These are phyloP conservation scores for Vitellaria paradoxa DNA, from an alignment of 179 eudicot species.

Conservation along the genomic window DNA sequence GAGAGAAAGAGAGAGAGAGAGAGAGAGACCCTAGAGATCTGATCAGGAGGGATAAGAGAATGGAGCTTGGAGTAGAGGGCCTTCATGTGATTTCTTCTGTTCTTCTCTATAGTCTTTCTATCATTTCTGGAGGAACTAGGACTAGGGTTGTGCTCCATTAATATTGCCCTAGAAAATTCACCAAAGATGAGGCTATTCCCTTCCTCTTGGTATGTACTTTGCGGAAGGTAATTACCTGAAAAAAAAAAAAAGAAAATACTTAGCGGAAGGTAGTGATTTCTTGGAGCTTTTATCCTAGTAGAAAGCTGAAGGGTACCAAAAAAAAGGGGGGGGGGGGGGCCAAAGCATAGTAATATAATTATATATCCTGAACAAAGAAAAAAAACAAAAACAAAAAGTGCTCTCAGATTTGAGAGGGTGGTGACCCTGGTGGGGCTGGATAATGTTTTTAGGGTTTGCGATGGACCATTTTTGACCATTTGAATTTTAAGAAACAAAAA, in stretches of 20 bases:
- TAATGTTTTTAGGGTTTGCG: neutral
- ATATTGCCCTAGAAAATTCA: neutral
- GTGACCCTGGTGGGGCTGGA: neutral
- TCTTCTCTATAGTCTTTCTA: conserved; percentile 52
- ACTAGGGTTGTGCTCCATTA: conserved; percentile 31
- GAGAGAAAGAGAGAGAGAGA: neutral
- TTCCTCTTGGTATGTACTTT: too few species aligned
- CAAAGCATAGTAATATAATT: neutral
- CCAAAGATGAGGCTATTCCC: neutral
- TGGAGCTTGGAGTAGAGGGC: conserved; percentile 47
- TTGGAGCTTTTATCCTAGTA: neutral
- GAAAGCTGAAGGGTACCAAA: neutral
- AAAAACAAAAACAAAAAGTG: neutral
- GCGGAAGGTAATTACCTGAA: neutral
- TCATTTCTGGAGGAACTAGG: conserved; percentile 40
- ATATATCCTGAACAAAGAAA: neutral
- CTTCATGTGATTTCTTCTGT: conserved; percentile 55
- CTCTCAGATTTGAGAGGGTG: neutral
- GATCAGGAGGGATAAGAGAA: conserved; percentile 41
- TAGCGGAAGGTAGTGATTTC: neutral
- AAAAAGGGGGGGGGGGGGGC: neutral
- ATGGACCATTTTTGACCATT: conserved; percentile 1
- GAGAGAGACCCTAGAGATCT: conserved; percentile 24
- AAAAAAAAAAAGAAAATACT: too few species aligned
- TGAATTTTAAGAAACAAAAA: neutral